These are phyloP conservation scores for Candida vaughaniae DNA, from an alignment of 805 yeast genomes.

Conservation along the genomic window DNA sequence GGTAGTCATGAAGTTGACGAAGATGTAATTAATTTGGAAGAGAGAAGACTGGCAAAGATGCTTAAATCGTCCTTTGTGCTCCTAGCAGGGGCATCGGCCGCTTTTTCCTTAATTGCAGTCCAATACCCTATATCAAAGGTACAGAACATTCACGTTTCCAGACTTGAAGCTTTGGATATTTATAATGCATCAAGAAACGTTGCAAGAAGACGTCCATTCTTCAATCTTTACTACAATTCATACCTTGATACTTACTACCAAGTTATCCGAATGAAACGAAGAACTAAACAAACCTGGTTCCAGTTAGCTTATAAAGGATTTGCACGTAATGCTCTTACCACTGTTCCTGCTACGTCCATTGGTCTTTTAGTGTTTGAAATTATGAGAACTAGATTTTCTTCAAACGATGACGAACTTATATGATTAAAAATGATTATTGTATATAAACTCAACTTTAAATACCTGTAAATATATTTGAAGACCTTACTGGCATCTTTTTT, in stretches of 20 bases:
- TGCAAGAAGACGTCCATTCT: constrained; percentile 30
- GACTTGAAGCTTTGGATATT: constrained; percentile 78
- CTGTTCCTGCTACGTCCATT: constrained; percentile 85
- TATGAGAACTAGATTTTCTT: constrained; percentile 52
- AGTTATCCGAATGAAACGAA: constrained; percentile 50
- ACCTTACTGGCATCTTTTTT: constrained; percentile 19
- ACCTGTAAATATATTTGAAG: constrained; percentile 2
- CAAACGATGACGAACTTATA: constrained; percentile 20
- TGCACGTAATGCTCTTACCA: constrained; percentile 63
- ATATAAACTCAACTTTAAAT: background rate
- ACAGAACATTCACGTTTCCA: constrained; percentile 74
- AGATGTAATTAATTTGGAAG: constrained; percentile 22
- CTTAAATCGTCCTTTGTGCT: constrained; percentile 68
- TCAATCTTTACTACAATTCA: constrained; percentile 65
- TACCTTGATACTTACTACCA: constrained; percentile 74
- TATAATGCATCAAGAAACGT: constrained; percentile 34
- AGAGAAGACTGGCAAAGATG: constrained; percentile 44
- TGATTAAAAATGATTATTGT: constrained; percentile 6
- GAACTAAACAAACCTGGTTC: constrained; percentile 56
- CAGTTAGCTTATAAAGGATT: constrained; percentile 80
- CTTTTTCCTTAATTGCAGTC: constrained; percentile 68
- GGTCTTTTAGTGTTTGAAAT: constrained; percentile 85
- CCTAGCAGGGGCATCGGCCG: constrained; percentile 86
- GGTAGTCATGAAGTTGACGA: constrained; percentile 21
- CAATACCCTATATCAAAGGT: constrained; percentile 82